Percentiles rank a stretch among this genome's conserved stretches.
phyloP scores from a whole-genome alignment of 306 rosid species.

The Trifolium subterraneum region DNA sequence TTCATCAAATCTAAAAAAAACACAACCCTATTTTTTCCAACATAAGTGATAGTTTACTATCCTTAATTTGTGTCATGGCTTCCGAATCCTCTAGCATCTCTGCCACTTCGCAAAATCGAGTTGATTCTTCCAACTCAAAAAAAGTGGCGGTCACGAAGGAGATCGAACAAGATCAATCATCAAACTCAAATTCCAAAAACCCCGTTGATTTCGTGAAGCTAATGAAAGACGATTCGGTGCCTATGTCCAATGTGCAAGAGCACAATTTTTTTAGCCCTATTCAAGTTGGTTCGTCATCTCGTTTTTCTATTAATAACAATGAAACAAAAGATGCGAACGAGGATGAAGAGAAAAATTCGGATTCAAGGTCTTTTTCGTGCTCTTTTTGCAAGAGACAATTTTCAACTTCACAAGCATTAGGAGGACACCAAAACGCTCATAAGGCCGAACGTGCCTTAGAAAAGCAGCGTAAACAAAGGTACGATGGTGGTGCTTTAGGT shows the following conservation, averaged over 20 bases:
- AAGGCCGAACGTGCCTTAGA: slow-evolving; percentile 76
- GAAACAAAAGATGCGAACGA: background rate
- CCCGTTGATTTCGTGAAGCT: slow-evolving; percentile 52
- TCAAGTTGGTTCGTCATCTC: slow-evolving; percentile 16
- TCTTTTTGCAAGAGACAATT: slow-evolving; percentile 72
- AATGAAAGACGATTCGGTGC: slow-evolving; percentile 31
- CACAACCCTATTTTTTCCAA: slow-evolving; percentile 27
- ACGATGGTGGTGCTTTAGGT: slow-evolving; percentile 29
- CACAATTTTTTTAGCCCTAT: slow-evolving; percentile 44
- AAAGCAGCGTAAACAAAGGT: slow-evolving; percentile 66
- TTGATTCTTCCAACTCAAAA: background rate
- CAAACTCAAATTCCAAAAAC: slow-evolving; percentile 32
- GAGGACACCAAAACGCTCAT: slow-evolving; percentile 90
- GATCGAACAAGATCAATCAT: slow-evolving; percentile 13
- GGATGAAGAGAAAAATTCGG: background rate
- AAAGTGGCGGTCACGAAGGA: background rate
- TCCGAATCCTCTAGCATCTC: slow-evolving; percentile 61
- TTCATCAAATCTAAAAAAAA: slow-evolving; percentile 3
- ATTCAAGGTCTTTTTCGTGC: slow-evolving; percentile 61
- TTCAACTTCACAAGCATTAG: slow-evolving; percentile 79
- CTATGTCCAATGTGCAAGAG: slow-evolving; percentile 31
- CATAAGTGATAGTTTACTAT: background rate
- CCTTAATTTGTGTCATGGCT: background rate
- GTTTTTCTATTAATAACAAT: background rate
- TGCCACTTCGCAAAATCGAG: slow-evolving; percentile 40